Evolutionary conservation across 2,329 filamentous ascomycete genomes (phyloP).

Genomic region (Pseudocercospora fijiensis): DNA sequence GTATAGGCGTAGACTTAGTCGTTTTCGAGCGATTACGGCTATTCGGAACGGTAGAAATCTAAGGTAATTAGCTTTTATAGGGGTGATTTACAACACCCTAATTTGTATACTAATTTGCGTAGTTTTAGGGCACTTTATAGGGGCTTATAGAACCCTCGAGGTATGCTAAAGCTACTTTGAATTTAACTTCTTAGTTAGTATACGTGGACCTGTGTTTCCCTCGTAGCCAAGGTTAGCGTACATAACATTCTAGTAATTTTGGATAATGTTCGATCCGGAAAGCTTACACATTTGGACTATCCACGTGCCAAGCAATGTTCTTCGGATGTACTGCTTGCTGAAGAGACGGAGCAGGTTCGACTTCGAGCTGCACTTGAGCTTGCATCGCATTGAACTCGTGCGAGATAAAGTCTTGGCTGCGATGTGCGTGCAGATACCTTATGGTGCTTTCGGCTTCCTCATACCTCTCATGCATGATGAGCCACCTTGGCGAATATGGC

Average conservation of each 20-base stretch:
- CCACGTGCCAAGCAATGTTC: slow-evolving; percentile 38
- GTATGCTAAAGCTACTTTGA: too few species aligned
- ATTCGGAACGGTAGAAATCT: too few species aligned
- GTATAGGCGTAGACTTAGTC: too few species aligned
- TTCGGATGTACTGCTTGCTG: slow-evolving; percentile 33
- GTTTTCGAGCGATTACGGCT: too few species aligned
- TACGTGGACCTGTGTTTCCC: slow-evolving; percentile 37
- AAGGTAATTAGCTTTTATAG: too few species aligned
- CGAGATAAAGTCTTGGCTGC: slow-evolving; percentile 27
- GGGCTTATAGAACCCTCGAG: too few species aligned
- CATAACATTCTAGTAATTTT: slow-evolving; percentile 43
- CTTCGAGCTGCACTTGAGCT: slow-evolving; percentile 36
- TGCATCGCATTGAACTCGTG: slow-evolving; percentile 35
- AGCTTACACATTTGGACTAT: slow-evolving; percentile 41
- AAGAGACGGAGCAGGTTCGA: slow-evolving; percentile 26
- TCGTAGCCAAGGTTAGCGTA: slow-evolving; percentile 40
- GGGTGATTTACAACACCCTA: too few species aligned
- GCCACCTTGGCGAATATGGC: slow-evolving; percentile 27
- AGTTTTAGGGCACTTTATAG: too few species aligned
- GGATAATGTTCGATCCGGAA: slow-evolving; percentile 40
- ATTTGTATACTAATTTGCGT: too few species aligned
- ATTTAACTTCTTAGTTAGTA: too few species aligned
- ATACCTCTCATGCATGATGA: slow-evolving; percentile 29
- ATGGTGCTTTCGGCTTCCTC: slow-evolving; percentile 35
- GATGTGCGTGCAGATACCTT: slow-evolving; percentile 29